Evolutionary conservation across 352 stramenopile genomes (phyloP).

Genomic region (Globisporangium abappressorium): DNA sequence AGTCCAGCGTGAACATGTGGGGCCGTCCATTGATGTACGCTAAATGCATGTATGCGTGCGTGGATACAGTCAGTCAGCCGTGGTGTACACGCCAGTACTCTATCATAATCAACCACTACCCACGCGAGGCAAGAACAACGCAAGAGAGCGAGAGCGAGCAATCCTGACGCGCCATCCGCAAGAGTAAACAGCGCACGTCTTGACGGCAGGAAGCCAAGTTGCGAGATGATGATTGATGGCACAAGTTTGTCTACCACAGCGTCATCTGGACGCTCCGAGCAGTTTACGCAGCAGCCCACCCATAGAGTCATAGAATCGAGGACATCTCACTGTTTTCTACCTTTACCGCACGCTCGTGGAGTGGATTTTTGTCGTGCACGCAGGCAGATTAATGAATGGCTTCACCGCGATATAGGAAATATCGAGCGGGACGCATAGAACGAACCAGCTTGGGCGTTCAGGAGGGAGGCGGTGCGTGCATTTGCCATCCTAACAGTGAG

Average conservation of each 20-base stretch:
- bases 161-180: background rate
- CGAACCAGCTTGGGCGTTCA: background rate
- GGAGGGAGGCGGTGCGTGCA: background rate
- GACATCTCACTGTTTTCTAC: too few relatives aligned
- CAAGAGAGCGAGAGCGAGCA: conserved; percentile 1
- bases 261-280: background rate
- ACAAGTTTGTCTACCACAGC: background rate
- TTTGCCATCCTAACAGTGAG: background rate
- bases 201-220: background rate
- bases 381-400: background rate
- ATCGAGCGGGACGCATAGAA: background rate
- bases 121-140: background rate
- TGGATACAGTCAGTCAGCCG: background rate
- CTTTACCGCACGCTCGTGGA: background rate
- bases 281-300: background rate
- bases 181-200: background rate
- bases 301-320: background rate
- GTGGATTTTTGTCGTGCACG: background rate
- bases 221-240: background rate
- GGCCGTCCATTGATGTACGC: too few relatives aligned
- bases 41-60: too few relatives aligned
- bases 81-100: background rate
- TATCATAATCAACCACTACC: background rate
- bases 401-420: background rate
- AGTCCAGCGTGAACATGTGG: background rate